Conservation (phyloP, 352 stramenopile genomes). For the Thraustotheca clavata region DNA sequence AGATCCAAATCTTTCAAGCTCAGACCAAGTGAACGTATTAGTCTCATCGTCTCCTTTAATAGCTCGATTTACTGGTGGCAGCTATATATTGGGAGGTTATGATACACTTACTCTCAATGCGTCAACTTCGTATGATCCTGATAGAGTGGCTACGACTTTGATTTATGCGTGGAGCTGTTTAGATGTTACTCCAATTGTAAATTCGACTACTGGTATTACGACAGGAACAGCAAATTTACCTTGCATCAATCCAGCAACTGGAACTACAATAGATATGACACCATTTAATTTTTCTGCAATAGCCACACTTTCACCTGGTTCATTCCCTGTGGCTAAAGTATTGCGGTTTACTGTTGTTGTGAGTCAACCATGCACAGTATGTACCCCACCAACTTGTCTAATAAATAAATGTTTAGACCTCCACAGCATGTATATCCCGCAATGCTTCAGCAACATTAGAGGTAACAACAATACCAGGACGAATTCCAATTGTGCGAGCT, state of each 20-base stretch:
- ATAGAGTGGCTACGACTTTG: conserved; percentile 30
- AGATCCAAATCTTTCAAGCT: conserved; percentile 24
- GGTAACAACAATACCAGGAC: conserved; percentile 43
- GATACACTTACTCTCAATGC: conserved; percentile 47
- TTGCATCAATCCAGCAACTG: conserved; percentile 25
- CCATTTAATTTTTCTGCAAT: conserved; percentile 22
- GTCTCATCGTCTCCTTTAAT: conserved; percentile 34
- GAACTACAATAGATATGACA: conserved; percentile 2
- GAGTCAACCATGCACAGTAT: not conserved
- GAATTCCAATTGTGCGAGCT: conserved; percentile 36
- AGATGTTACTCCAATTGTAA: conserved; percentile 37
- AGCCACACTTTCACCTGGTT: conserved; percentile 23
- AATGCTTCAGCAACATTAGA: conserved; percentile 7
- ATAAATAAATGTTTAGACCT: not conserved
- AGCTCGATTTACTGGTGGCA: conserved; percentile 33
- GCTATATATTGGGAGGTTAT: conserved; percentile 38
- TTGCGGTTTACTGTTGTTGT: conserved; percentile 41
- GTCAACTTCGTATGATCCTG: conserved; percentile 40
- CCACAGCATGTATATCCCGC: not conserved
- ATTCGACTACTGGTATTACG: not conserved
- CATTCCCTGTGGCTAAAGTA: conserved; percentile 39
- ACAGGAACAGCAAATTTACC: not conserved
- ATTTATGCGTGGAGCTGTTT: conserved; percentile 42
- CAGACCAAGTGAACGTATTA: conserved; percentile 32
- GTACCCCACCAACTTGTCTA: not conserved